Conservation (phyloP, 371 early-diverging fungal species). For the Batrachochytrium dendrobatidis region DNA sequence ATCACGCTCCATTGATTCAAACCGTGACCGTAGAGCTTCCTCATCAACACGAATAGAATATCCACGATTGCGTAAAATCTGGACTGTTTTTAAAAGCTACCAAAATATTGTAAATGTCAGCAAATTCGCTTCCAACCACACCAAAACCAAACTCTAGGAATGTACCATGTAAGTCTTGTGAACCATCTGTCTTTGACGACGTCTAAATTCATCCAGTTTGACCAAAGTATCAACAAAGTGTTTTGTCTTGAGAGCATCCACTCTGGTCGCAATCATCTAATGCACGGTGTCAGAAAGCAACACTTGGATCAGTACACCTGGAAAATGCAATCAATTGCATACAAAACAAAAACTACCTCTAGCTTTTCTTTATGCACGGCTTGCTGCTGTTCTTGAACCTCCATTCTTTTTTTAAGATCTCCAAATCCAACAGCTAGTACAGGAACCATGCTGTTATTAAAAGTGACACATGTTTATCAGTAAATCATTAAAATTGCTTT, state of each 20-base stretch:
- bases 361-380: conserved; percentile 56
- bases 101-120: not conserved
- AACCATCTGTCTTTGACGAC: conserved; percentile 64
- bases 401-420: conserved; percentile 74
- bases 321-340: conserved; percentile 1
- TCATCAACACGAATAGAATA: conserved; percentile 76
- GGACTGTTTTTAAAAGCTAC: conserved; percentile 71
- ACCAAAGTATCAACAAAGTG: conserved; percentile 54
- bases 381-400: conserved; percentile 57
- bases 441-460: conserved; percentile 77
- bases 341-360: conserved; percentile 30
- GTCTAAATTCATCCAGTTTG: conserved; percentile 61
- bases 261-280: conserved; percentile 40
- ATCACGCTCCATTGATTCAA: conserved; percentile 67
- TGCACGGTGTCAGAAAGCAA: too few species aligned
- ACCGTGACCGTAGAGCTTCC: conserved; percentile 61
- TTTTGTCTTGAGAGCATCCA: conserved; percentile 57
- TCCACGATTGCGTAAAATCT: conserved; percentile 72
- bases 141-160: not conserved
- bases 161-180: conserved; percentile 58
- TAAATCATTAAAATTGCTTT: not conserved
- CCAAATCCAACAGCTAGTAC: conserved; percentile 85
- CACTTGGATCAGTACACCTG: not conserved
- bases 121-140: not conserved
- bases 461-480: not conserved